Evolutionary conservation across 805 yeast genomes (phyloP).

Genomic region (Wickerhamiella lipophila): DNA sequence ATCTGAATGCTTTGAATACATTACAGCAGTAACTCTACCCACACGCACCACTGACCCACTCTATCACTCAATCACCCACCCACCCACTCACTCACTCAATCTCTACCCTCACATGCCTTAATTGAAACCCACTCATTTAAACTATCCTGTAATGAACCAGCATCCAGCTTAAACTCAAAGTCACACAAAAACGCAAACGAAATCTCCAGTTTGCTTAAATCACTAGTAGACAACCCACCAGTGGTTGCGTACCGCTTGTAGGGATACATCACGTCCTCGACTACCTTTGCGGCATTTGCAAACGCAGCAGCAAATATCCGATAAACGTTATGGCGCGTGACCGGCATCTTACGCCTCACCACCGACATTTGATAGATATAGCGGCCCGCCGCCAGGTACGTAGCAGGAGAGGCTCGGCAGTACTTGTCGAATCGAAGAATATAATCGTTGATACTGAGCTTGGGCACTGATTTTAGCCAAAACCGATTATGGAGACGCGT

Average conservation of each 20-base stretch:
- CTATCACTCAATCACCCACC: neutral
- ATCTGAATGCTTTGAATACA: no score
- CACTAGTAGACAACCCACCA: slow-evolving; percentile 35
- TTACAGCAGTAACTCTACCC: no score
- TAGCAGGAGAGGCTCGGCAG: slow-evolving; percentile 30
- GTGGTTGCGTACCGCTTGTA: slow-evolving; percentile 38
- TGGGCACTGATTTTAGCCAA: slow-evolving; percentile 22
- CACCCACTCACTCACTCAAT: no score
- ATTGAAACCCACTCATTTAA: neutral
- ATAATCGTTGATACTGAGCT: slow-evolving; percentile 26
- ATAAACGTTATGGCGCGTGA: slow-evolving; percentile 32
- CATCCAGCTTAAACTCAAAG: slow-evolving; percentile 38
- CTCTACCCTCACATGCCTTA: neutral
- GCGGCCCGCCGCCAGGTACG: slow-evolving; percentile 29
- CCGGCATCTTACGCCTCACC: slow-evolving; percentile 24
- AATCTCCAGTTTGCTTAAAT: slow-evolving; percentile 38
- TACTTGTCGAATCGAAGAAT: slow-evolving; percentile 30
- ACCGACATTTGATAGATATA: slow-evolving; percentile 28
- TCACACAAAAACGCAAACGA: slow-evolving; percentile 38
- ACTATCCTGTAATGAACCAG: slow-evolving; percentile 12
- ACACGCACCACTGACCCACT: no score
- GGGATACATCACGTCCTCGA: slow-evolving; percentile 37
- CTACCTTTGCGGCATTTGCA: slow-evolving; percentile 35
- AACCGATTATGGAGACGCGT: slow-evolving; percentile 18
- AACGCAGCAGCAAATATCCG: slow-evolving; percentile 35